phyloP scores from a whole-genome alignment of 768 basidiomycete species.

The Agrocybe praecox region DNA sequence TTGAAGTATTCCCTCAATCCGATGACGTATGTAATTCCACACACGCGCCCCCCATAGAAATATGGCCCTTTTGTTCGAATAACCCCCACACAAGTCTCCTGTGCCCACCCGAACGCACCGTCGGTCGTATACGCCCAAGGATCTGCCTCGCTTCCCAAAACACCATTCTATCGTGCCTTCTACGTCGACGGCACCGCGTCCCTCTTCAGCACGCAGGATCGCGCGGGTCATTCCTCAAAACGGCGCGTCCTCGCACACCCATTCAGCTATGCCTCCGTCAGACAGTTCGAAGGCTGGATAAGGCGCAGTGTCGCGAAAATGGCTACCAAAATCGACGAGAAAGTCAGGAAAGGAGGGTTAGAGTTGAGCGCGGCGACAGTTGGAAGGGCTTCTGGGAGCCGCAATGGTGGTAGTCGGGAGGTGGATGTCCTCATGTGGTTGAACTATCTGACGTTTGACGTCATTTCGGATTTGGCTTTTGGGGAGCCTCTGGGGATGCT shows the following conservation, averaged over 20 bases:
- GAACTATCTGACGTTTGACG: conserved; percentile 6
- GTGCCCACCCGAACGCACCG: not conserved
- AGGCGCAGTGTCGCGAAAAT: not conserved
- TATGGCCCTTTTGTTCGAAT: conserved; percentile 4
- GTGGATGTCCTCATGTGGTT: conserved; percentile 7
- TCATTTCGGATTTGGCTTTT: conserved; percentile 7
- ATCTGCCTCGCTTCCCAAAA: conserved; percentile 3
- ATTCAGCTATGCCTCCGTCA: conserved; percentile 5
- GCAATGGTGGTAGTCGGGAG: not conserved
- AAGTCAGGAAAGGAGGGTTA: not conserved
- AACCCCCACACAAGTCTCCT: conserved; percentile 2
- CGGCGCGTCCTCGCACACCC: conserved; percentile 5
- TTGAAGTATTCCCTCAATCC: not conserved
- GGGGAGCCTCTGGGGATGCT: conserved; percentile 6
- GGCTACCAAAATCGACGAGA: not conserved
- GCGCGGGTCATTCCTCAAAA: not conserved
- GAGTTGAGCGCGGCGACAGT: not conserved
- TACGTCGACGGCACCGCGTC: conserved; percentile 3
- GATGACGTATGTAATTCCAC: not conserved
- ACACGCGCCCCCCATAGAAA: not conserved
- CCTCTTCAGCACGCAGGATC: conserved; percentile 7
- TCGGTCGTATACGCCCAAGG: conserved; percentile 4
- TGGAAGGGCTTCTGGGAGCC: conserved; percentile 2
- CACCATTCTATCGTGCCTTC: conserved; percentile 5
- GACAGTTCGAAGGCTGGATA: conserved; percentile 5